Evolutionary conservation across 2,329 filamentous ascomycete genomes (phyloP).

Genomic region (Eutypella sp.): DNA sequence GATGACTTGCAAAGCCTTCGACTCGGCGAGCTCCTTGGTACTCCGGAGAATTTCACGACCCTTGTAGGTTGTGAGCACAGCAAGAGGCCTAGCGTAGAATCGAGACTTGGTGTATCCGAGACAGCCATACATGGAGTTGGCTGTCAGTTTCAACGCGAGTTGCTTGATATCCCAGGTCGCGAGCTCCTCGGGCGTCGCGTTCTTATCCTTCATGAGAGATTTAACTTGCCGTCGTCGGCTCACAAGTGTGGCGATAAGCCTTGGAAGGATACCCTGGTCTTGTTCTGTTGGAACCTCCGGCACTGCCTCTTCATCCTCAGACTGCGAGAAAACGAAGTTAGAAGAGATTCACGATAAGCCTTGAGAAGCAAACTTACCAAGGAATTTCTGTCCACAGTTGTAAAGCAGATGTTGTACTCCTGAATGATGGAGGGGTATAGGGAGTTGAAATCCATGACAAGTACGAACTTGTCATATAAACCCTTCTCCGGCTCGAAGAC

Average conservation of each 20-base stretch:
- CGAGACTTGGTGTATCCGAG: conserved; percentile 94
- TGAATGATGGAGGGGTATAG: conserved; percentile 98
- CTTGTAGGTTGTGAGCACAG: conserved; percentile 94
- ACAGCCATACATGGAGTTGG: conserved; percentile 99
- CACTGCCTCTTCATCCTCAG: conserved; percentile 79
- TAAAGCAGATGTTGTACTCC: conserved; percentile 99
- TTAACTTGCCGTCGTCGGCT: conserved; percentile 88
- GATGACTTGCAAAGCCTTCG: conserved; percentile 86
- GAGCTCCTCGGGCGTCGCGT: conserved; percentile 77
- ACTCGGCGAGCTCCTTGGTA: conserved; percentile 93
- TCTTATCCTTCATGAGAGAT: conserved; percentile 92
- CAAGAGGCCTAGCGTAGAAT: conserved; percentile 92
- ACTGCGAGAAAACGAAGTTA: conserved; percentile 42
- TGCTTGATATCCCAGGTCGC: conserved; percentile 98
- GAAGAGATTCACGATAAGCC: conserved; percentile 5
- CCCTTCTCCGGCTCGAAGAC: conserved; percentile 98
- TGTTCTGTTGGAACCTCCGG: conserved; percentile 79
- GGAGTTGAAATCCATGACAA: conserved; percentile 99
- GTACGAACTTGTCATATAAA: conserved; percentile 93
- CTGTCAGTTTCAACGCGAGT: conserved; percentile 90
- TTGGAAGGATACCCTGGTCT: conserved; percentile 79
- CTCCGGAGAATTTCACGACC: conserved; percentile 94
- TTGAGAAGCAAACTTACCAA: conserved; percentile 50
- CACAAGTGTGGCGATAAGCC: conserved; percentile 87
- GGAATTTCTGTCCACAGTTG: conserved; percentile 77